These are phyloP conservation scores for Coemansia sp. DNA, from an alignment of 192 early-diverging fungal species.

Conservation along the genomic window DNA sequence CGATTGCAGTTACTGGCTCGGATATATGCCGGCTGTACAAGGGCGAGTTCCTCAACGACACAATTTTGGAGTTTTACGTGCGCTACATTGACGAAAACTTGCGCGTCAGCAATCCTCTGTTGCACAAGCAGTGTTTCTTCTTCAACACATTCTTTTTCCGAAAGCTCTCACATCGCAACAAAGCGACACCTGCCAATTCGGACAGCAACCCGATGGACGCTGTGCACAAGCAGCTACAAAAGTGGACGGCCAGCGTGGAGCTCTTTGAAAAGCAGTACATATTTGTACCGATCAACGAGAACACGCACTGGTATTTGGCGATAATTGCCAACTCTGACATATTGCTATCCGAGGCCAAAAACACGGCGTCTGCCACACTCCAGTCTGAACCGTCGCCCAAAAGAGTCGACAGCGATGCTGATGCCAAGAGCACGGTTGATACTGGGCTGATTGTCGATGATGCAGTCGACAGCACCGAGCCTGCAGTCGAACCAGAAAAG, in stretches of 20 bases:
- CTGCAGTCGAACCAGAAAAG: background rate
- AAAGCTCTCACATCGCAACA: slow-evolving; percentile 57
- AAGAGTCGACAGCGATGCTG: background rate
- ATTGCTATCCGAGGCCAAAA: background rate
- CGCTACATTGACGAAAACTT: slow-evolving; percentile 58
- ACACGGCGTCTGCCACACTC: background rate
- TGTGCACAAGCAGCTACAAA: slow-evolving; percentile 68
- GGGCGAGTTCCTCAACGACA: slow-evolving; percentile 87
- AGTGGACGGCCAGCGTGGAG: slow-evolving; percentile 76
- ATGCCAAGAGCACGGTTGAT: slow-evolving; percentile 33
- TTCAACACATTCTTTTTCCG: slow-evolving; percentile 88
- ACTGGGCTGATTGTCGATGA: too few species aligned
- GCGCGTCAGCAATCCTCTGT: slow-evolving; percentile 38
- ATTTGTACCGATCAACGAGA: slow-evolving; percentile 87
- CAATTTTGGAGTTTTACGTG: slow-evolving; percentile 84
- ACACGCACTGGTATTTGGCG: slow-evolving; percentile 89
- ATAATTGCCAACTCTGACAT: slow-evolving; percentile 72
- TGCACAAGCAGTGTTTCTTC: slow-evolving; percentile 64
- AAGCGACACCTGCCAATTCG: background rate
- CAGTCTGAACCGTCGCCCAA: background rate
- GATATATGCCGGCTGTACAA: slow-evolving; percentile 66
- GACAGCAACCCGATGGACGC: slow-evolving; percentile 20
- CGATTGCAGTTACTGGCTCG: slow-evolving; percentile 63
- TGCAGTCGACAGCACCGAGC: background rate
- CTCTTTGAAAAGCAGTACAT: slow-evolving; percentile 75